A percentile compares a stretch with the other conserved stretches of the same genome.
phyloP scores from a whole-genome alignment of 2,329 filamentous ascomycete species.

The Sporothrix sp. region DNA sequence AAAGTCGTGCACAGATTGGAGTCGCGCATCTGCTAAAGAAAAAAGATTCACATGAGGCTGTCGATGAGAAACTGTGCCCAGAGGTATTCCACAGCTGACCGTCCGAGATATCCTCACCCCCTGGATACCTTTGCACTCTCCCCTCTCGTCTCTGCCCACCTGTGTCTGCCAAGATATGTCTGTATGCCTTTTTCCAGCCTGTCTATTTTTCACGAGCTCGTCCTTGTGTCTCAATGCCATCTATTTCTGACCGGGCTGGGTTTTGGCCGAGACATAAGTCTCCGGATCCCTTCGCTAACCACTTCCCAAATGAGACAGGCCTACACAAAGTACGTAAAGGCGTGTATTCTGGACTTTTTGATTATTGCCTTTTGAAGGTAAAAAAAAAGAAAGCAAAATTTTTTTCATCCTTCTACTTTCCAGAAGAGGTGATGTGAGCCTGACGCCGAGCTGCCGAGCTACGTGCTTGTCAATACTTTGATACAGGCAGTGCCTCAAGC shows the following conservation, averaged over 20 bases:
- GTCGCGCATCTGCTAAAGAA: too few species aligned
- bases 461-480: neutral
- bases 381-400: too few species aligned
- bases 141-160: neutral
- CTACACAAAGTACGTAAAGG: slow-evolving; percentile 4
- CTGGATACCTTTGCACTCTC: neutral
- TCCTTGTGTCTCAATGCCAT: neutral
- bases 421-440: neutral
- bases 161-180: neutral
- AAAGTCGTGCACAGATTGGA: too few species aligned
- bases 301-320: slow-evolving; percentile 23
- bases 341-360: too few species aligned
- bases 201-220: neutral
- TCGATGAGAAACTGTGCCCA: too few species aligned
- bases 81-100: too few species aligned
- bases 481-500: too few species aligned
- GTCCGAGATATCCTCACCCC: too few species aligned
- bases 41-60: too few species aligned
- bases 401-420: too few species aligned
- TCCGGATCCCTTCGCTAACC: slow-evolving; percentile 27
- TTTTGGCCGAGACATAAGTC: slow-evolving; percentile 16
- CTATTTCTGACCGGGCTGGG: slow-evolving; percentile 5
- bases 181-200: slow-evolving; percentile 10
- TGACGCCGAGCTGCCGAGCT: neutral
- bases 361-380: too few species aligned